Percentiles rank a stretch among this genome's conserved stretches.
Evolutionary conservation across 108 stramenopile species (phyloP).

Genomic region (Nitzschia palea): DNA sequence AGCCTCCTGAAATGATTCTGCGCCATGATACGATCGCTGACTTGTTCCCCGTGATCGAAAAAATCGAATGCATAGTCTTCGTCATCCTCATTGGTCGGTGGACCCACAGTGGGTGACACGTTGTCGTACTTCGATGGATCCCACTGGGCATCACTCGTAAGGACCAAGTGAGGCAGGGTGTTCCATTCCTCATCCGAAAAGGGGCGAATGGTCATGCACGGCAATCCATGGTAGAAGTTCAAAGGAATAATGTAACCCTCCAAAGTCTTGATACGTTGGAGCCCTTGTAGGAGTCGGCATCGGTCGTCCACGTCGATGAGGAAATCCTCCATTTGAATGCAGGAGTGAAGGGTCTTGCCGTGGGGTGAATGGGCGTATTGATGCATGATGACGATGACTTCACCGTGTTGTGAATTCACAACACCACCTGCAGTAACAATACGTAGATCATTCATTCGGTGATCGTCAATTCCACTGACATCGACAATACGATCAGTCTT

Average conservation of each 20-base stretch:
- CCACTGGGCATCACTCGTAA: constrained; percentile 32
- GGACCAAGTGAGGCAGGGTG: constrained; percentile 31
- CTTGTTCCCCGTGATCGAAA: no score
- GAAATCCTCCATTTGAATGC: constrained; percentile 23
- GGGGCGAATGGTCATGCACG: constrained; percentile 13
- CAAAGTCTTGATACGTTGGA: constrained; percentile 23
- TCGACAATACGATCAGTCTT: constrained; percentile 9
- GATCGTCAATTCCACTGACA: constrained; percentile 38
- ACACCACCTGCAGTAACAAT: constrained; percentile 32
- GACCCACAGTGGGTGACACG: not conserved
- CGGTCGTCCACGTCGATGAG: constrained; percentile 17
- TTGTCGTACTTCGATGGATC: constrained; percentile 11
- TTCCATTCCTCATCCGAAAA: constrained; percentile 32
- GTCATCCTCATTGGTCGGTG: constrained; percentile 8
- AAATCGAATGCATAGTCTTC: no score
- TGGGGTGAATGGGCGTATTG: constrained; percentile 23
- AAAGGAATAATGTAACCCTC: constrained; percentile 38
- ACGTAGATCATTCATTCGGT: constrained; percentile 1
- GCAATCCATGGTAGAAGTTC: constrained; percentile 13
- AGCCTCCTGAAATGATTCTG: no score
- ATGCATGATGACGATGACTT: constrained; percentile 27
- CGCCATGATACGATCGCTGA: no score
- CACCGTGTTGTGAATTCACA: constrained; percentile 5
- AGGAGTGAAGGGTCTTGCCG: constrained; percentile 29
- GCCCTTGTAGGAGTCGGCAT: constrained; percentile 1